Evolutionary conservation across 768 basidiomycete genomes (phyloP).

Genomic region (Leccinum longicurvipes): DNA sequence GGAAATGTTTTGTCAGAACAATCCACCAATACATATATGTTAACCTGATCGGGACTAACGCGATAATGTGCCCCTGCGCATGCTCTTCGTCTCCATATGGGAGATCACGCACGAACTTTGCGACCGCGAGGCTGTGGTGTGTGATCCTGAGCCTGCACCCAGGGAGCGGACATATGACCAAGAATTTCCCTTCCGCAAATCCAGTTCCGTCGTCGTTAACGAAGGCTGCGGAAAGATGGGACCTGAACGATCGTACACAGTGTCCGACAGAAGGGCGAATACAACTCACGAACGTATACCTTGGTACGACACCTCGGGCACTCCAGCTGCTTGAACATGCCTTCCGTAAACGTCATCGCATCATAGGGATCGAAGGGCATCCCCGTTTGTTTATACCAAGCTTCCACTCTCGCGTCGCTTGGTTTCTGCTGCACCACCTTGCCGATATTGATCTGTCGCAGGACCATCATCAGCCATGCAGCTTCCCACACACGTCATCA

Average conservation of each 20-base stretch:
- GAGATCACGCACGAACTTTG: constrained; percentile 43
- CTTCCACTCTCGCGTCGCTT: constrained; percentile 9
- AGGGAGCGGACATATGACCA: constrained; percentile 33
- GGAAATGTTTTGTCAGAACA: background rate
- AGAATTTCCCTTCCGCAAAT: constrained; percentile 45
- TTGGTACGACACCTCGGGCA: constrained; percentile 36
- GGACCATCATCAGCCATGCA: background rate
- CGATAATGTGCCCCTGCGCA: constrained; percentile 27
- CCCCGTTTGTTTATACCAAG: constrained; percentile 26
- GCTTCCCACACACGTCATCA: background rate
- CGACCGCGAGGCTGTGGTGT: constrained; percentile 38
- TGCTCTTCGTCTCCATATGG: constrained; percentile 16
- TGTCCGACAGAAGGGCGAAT: background rate
- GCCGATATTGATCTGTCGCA: constrained; percentile 24
- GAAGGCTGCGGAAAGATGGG: constrained; percentile 34
- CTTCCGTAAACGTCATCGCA: constrained; percentile 23
- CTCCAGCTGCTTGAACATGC: constrained; percentile 25
- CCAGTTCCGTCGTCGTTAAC: constrained; percentile 41
- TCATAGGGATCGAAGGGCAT: constrained; percentile 36
- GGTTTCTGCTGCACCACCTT: constrained; percentile 16
- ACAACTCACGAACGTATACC: constrained; percentile 30
- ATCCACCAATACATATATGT: background rate
- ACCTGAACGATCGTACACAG: background rate
- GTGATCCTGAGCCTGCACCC: constrained; percentile 41
- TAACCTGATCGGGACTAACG: constrained; percentile 30